Evolutionary conservation across 768 basidiomycete genomes (phyloP).

Genomic region (Mycena epipterygia): DNA sequence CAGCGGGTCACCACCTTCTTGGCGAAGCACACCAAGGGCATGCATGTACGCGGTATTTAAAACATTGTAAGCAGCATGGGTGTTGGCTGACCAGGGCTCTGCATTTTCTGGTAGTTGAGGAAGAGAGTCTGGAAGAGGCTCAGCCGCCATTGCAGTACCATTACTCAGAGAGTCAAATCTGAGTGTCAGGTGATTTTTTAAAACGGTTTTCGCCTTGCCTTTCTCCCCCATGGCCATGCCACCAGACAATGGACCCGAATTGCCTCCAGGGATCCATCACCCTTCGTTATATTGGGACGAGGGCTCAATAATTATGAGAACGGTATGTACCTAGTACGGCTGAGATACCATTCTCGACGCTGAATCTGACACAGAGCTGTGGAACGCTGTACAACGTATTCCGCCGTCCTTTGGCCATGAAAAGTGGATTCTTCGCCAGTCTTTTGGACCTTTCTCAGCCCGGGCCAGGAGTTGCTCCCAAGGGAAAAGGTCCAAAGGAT

Average conservation of each 20-base stretch:
- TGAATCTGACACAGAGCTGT: background rate
- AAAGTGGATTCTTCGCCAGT: background rate
- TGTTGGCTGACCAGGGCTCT: background rate
- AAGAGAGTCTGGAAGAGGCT: background rate
- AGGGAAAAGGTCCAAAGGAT: too few species aligned
- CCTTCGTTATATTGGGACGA: too few species aligned
- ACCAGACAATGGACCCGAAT: too few species aligned
- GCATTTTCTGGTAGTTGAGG: background rate
- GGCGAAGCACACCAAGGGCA: background rate
- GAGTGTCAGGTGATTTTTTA: too few species aligned
- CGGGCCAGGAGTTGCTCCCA: background rate
- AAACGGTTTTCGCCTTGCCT: too few species aligned
- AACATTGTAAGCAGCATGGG: background rate
- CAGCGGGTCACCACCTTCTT: slow-evolving; percentile 1
- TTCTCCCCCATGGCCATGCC: too few species aligned
- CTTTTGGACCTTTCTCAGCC: background rate
- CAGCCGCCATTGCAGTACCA: too few species aligned
- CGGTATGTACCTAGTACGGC: background rate
- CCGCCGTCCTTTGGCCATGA: background rate
- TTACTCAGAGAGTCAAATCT: too few species aligned
- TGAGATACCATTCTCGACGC: background rate
- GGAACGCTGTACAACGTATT: background rate
- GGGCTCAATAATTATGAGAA: background rate
- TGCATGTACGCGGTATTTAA: background rate
- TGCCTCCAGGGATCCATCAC: too few species aligned